These are phyloP conservation scores for Gnaphalium uliginosum DNA, from an alignment of 129 eudicot species.

Conservation along the genomic window DNA sequence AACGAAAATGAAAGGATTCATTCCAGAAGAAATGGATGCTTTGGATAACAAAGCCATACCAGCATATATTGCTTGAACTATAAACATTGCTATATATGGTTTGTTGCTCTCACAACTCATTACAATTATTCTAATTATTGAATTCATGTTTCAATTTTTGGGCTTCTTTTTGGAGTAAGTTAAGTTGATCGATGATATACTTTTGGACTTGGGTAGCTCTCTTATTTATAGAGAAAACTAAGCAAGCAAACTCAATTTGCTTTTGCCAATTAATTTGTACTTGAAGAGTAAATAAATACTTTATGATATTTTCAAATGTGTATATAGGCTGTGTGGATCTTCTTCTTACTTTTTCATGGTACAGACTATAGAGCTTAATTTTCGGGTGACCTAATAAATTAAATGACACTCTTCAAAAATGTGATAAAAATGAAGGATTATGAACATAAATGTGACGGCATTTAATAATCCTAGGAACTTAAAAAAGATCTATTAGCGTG, in stretches of 20 bases:
- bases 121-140: slow-evolving; percentile 18
- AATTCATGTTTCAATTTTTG: slow-evolving; percentile 10
- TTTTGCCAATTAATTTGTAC: slow-evolving; percentile 17
- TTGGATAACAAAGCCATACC: slow-evolving; percentile 82
- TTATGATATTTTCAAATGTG: slow-evolving; percentile 5
- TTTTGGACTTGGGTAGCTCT: slow-evolving; percentile 18
- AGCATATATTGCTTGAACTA: slow-evolving; percentile 57
- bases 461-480: no score
- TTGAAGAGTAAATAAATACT: slow-evolving; percentile 24
- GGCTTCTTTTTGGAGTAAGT: neutral
- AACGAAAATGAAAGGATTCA: slow-evolving; percentile 73
- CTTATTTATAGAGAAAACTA: slow-evolving; percentile 34
- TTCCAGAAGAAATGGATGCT: slow-evolving; percentile 63
- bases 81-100: slow-evolving; percentile 52
- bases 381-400: no score
- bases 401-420: no score
- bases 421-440: no score
- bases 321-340: neutral
- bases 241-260: slow-evolving; percentile 13
- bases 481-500: no score
- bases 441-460: no score
- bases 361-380: no score
- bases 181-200: slow-evolving; percentile 16
- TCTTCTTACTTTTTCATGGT: neutral
- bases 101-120: slow-evolving; percentile 45